Conservation (phyloP, 495 filamentous ascomycete genomes). For the Staphylotrichum longicolle region DNA sequence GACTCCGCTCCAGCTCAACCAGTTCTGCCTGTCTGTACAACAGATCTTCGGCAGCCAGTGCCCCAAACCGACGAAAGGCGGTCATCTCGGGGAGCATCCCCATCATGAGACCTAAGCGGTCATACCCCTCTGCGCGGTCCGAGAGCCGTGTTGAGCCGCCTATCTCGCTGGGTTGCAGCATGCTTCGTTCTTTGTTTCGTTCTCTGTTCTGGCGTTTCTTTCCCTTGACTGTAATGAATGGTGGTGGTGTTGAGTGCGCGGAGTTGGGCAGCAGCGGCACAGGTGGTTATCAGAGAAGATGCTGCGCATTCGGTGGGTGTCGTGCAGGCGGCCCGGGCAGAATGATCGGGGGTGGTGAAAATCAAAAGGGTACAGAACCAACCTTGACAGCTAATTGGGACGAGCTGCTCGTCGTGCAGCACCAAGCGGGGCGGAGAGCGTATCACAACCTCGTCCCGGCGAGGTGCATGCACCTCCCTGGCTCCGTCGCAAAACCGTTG, state of each 20-base stretch:
- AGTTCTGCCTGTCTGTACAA: constrained; percentile 36
- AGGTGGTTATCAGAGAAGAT: no score
- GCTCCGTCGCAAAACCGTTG: no score
- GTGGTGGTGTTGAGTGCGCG: neutral
- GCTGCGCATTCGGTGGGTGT: no score
- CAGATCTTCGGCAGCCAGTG: constrained; percentile 31
- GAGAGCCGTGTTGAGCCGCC: neutral
- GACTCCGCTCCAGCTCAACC: constrained; percentile 22
- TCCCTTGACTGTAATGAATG: neutral
- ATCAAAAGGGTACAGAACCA: no score
- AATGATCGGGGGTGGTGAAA: no score
- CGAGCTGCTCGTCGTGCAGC: no score
- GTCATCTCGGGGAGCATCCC: constrained; percentile 23
- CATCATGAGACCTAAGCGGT: constrained; percentile 19
- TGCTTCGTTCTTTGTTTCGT: neutral
- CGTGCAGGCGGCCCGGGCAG: no score
- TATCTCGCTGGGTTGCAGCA: neutral
- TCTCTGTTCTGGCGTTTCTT: neutral
- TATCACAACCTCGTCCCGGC: no score
- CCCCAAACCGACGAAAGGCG: constrained; percentile 29
- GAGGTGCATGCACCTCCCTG: no score
- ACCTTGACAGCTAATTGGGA: no score
- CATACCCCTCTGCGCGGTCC: constrained; percentile 16
- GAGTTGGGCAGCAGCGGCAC: no score
- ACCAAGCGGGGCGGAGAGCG: no score